Base-by-base conservation (phyloP, 805 yeast genomes). In the Lachancea lanzarotensis region DNA sequence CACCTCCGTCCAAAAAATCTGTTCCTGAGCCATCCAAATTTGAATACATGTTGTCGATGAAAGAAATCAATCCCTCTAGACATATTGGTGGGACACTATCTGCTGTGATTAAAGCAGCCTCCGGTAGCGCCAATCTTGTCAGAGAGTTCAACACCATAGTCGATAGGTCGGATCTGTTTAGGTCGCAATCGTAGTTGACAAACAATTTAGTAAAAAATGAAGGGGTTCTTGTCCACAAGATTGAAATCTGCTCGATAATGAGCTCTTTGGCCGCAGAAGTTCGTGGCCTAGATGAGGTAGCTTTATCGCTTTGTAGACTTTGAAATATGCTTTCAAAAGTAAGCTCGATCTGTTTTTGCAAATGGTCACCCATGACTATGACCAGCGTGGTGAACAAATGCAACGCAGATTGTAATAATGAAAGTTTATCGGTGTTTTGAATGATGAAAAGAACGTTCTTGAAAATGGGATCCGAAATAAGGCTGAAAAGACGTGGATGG, bases 41-140 rank as follows among this genome's bases (percentile, higher is more conserved):
- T 58, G 57, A 78, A 51, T 76, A 74, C 38, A 86, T 69, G 13
- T 82, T 81, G 46, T 78, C 76, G 35, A 90, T 70, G 45, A 84
- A 79, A 2, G 85, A 74, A 18, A 91, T 69, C 2, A 93, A 63
- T 1, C 97, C 95, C 55, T 93, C 98, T 42, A 93, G 69, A 56
- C 98, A 91, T 7, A 89, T 75, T 0, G 98, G 96, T 0, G 98
- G 98, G 1, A 91, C 95, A 55, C 78, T 82, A 33, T 84, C 86
- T 0, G 96, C 85, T 0, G 95, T 82, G 54, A 75, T 70, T 9
- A 73, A 55, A 0, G 97, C 95, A 10, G 91, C 76, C 57, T 89
- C 95, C 0, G 98, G 95, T 36, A 87, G 74, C 0, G 97, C 82
- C 27, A 89, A 69, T 42, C 83, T 76, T 43, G 95, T 80, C 43